Conservation (phyloP, 192 early-diverging fungal genomes). For the Geranomyces variabilis region DNA sequence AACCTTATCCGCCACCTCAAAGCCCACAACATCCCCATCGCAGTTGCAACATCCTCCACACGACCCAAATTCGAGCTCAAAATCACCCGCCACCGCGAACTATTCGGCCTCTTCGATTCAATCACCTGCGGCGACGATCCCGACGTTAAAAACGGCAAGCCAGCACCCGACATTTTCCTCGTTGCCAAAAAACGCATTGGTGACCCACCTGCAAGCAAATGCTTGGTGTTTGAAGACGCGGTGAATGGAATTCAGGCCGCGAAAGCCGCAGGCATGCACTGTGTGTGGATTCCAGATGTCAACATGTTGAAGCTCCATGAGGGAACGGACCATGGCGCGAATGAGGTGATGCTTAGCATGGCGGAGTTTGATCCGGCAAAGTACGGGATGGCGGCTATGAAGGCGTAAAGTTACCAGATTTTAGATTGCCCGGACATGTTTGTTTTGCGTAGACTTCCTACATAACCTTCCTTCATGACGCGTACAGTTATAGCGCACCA, state of each 20-base stretch:
- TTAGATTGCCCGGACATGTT: no score
- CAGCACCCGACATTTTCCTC: slow-evolving; percentile 88
- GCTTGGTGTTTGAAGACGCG: slow-evolving; percentile 94
- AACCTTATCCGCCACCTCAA: slow-evolving; percentile 76
- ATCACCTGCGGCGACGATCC: slow-evolving; percentile 90
- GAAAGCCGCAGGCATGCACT: slow-evolving; percentile 78
- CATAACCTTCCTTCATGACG: no score
- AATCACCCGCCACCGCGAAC: slow-evolving; percentile 62
- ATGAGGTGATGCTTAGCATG: slow-evolving; percentile 32
- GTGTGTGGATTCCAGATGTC: slow-evolving; percentile 88
- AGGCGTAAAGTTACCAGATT: no score
- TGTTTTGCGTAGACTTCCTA: no score
- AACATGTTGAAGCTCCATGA: slow-evolving; percentile 32
- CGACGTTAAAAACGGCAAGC: slow-evolving; percentile 77
- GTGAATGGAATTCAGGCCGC: slow-evolving; percentile 81
- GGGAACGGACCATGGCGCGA: slow-evolving; percentile 7
- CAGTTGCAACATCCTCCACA: slow-evolving; percentile 78
- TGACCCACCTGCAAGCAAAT: slow-evolving; percentile 27
- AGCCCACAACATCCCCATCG: slow-evolving; percentile 75
- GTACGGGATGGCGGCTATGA: slow-evolving; percentile 45
- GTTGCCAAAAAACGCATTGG: slow-evolving; percentile 68
- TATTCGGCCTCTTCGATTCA: slow-evolving; percentile 80
- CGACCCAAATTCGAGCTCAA: slow-evolving; percentile 78
- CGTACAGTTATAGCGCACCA: no score
- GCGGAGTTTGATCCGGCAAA: slow-evolving; percentile 48